Evolutionary conservation across 768 basidiomycete species (phyloP), one percentile per base, ranked within the genome.

Genomic region (Mycena epipterygia): DNA sequence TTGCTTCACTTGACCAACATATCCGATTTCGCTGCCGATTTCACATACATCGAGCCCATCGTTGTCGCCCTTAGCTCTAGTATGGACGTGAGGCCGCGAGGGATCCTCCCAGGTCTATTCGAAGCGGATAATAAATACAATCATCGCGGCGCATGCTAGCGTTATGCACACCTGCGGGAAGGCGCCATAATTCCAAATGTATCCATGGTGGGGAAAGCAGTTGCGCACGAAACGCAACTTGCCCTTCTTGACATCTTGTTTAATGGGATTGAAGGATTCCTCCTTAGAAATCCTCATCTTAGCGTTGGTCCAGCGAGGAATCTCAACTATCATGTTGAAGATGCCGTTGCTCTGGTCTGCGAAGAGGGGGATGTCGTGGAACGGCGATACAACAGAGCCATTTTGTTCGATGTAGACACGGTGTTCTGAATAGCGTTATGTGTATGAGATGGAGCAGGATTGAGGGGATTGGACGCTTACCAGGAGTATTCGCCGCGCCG

Each of bases 101-200:
- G 98, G 98, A 82, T 99, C 98, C 81, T 99, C 98, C 98, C 98
- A 99, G 46, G 98, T 99, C 95, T 99, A 73, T 30, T 25, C 55
- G 58, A 72, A 51, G 53, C 72, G n/a, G n/a, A n/a, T n/a, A n/a
- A 30, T 13, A 69, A 57, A 70, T 51, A 60, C 61, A 63, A 62
- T n/a, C n/a, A 32, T 30, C 30, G 64, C 41, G 37, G 35, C n/a
- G 8, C 35, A 66, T 19, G 51, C 25, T 8, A 63, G 17, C 5
- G 7, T 17, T 8, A 11, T 16, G 78, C 90, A 53, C 64, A 93
- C 96, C 90, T 97, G 96, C 70, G 97, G 97, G 91, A 99, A 98
- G 68, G 97, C 96, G 77, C 97, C 97, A 79, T 99, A 99, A 89
- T 99, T 99, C 98, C 98, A 99, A 87, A 99, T 96, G 88, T 98